phyloP scores from a whole-genome alignment of 495 filamentous ascomycete species.

The Penicillium canescens region DNA sequence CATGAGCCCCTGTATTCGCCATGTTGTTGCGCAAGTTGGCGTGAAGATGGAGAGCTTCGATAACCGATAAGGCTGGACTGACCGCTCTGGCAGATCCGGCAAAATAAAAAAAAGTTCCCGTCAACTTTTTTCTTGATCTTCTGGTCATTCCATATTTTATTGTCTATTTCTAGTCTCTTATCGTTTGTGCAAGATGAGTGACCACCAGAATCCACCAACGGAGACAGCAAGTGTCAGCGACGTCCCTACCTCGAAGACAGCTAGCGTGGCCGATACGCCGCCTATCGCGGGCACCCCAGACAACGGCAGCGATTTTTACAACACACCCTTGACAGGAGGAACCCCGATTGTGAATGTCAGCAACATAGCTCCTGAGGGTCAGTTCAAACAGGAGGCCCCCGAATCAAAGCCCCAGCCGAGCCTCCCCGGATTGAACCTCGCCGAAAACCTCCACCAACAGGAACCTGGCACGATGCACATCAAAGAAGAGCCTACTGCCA shows the following conservation, averaged over 20 bases:
- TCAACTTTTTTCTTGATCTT: conserved; percentile 33
- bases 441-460: conserved; percentile 27
- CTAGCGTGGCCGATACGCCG: conserved; percentile 35
- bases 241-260: conserved; percentile 21
- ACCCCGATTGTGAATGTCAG: conserved; percentile 18
- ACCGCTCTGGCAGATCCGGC: conserved; percentile 34
- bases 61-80: conserved; percentile 36
- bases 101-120: conserved; percentile 35
- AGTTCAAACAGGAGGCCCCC: not conserved
- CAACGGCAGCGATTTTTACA: conserved; percentile 46
- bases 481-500: not conserved
- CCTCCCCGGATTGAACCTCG: conserved; percentile 43
- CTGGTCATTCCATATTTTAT: not conserved
- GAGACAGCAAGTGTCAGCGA: conserved; percentile 17
- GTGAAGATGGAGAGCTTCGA: conserved; percentile 7
- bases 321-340: conserved; percentile 34
- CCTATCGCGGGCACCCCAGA: conserved; percentile 37
- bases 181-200: conserved; percentile 40
- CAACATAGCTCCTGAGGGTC: not conserved
- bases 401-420: conserved; percentile 21
- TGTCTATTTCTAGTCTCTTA: not conserved
- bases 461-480: conserved; percentile 10
- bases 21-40: conserved; percentile 6
- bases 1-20: conserved; percentile 8
- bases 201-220: conserved; percentile 24